These are phyloP conservation scores for Xylariaceae sp. DNA, from an alignment of 2,329 filamentous ascomycete species.

Conservation along the genomic window DNA sequence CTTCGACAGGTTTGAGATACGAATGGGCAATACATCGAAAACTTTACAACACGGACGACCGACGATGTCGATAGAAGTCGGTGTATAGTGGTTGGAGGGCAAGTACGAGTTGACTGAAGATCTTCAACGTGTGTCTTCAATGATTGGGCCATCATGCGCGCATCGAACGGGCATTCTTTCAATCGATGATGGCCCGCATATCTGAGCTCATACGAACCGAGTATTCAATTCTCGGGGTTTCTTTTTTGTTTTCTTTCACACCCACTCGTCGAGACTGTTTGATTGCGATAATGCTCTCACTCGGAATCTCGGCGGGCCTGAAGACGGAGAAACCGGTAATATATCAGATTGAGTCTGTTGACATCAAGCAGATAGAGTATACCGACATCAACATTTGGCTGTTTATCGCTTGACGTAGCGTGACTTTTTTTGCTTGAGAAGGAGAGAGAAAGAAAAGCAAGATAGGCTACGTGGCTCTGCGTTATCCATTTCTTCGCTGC, in stretches of 20 bases:
- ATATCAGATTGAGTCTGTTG: not conserved
- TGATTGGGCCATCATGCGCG: constrained; percentile 20
- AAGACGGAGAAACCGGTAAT: not conserved
- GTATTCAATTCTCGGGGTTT: not conserved
- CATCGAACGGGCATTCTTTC: constrained; percentile 13
- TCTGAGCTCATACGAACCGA: not conserved
- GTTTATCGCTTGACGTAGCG: not conserved
- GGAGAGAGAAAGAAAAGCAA: not conserved
- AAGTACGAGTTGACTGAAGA: not conserved
- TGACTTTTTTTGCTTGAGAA: not conserved
- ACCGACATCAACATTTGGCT: not conserved
- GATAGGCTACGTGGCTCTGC: not conserved
- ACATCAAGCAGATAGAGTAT: not conserved
- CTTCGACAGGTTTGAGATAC: not conserved
- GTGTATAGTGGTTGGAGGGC: not conserved
- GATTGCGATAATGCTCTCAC: not conserved
- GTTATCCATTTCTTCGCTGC: constrained; percentile 23
- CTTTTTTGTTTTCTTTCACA: not conserved
- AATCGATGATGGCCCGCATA: not conserved
- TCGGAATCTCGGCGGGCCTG: not conserved
- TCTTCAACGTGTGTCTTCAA: constrained; percentile 15
- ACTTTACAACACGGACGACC: not conserved
- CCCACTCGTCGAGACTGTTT: not conserved
- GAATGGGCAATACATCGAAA: not conserved
- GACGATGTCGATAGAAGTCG: not conserved